Evolutionary conservation across 768 basidiomycete genomes (phyloP), one percentile per base, ranked within the genome.

Genomic region (Suillus brevipes): DNA sequence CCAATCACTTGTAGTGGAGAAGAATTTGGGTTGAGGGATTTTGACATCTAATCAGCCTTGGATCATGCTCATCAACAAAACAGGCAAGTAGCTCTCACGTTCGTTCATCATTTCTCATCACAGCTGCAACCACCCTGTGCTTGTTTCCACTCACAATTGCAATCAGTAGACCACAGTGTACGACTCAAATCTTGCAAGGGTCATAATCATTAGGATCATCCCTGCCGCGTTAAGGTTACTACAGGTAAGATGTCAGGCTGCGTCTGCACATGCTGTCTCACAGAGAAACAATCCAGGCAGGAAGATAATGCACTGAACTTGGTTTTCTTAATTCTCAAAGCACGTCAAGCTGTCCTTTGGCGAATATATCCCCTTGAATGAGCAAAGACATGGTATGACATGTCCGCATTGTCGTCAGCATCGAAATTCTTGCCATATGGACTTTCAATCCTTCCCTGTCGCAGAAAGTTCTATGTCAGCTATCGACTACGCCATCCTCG

Each of bases 111-210:
- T 8, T 8, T 36, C 7, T n/a, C 34, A 36, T 36, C 8, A 36
- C 34, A 36, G 6, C 34, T 8, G 34, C 47, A 47, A n/a, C n/a
- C 20, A 1, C 14, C 13, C 6, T 50, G 49, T 6, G 14, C 25
- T 50, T 25, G 52, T 31, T 34, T 53, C 31, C 7, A 60, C 25
- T 60, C 16, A 28, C 9, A 28, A 60, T 62, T 23, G 18, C 13
- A 23, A 12, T n/a, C 31, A 61, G 3, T 28, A 52, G 16, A 28
- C 18, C 31, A 55, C 6, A 20, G 53, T 34, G 31, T 55, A 81
- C 75, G 0, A 78, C 50, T 37, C 81, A 69, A 49, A 82, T 80
- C 72, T 78, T 80, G 4, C 68, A 50, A 0, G 72, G 69, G 65
- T 81, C 81, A 1, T 74, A 74, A 0, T 78, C 77, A 2, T 68